Percentiles rank a stretch among this genome's conserved stretches.
Conservation (phyloP, 2,329 filamentous ascomycete genomes). For the Fusarium coicis region DNA sequence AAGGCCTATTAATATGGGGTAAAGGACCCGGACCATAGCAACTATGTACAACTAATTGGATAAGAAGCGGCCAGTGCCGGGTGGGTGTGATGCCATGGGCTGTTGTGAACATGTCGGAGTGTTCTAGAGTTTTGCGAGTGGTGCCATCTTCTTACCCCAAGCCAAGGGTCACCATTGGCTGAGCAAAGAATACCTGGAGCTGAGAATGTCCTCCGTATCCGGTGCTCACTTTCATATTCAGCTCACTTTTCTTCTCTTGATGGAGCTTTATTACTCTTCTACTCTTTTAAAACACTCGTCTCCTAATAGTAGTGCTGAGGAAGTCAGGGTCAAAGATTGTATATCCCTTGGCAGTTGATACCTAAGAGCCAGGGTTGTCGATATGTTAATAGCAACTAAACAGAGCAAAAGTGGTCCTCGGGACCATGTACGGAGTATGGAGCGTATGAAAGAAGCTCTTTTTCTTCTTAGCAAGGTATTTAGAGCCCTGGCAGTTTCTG, state of each 20-base stretch:
- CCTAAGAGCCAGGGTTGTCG: background rate
- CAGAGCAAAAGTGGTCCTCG: background rate
- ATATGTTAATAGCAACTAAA: background rate
- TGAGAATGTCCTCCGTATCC: background rate
- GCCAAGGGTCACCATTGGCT: background rate
- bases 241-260: background rate
- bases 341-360: background rate
- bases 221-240: background rate
- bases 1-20: slow-evolving; percentile 39
- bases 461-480: no score
- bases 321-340: background rate
- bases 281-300: background rate
- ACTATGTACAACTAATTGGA: background rate
- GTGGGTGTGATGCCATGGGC: slow-evolving; percentile 36
- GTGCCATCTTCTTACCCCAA: slow-evolving; percentile 30
- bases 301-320: background rate
- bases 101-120: slow-evolving; percentile 27
- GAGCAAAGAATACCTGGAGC: background rate
- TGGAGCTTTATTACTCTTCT: background rate
- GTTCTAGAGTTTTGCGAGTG: slow-evolving; percentile 40
- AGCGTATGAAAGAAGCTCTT: background rate
- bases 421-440: background rate
- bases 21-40: background rate
- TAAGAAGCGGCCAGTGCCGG: slow-evolving; percentile 9
- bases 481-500: background rate